phyloP scores from a whole-genome alignment of 768 basidiomycete genomes.

The Exsudoporus frostii region DNA sequence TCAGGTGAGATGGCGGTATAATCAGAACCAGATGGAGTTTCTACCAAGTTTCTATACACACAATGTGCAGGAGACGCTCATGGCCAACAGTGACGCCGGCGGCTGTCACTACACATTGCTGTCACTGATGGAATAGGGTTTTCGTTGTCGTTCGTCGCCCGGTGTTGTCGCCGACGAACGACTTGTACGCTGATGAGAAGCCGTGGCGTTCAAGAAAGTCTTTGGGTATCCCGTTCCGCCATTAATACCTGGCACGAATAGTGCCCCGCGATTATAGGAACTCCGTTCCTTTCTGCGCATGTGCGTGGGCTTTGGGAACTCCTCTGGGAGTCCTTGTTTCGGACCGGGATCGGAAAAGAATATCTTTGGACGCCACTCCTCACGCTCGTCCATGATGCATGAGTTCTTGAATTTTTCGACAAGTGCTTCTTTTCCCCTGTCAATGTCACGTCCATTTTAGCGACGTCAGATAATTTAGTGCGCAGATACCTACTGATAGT shows the following conservation, averaged over 20 bases:
- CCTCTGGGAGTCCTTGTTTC: conserved; percentile 70
- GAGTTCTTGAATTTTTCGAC: conserved; percentile 93
- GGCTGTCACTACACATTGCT: conserved; percentile 5
- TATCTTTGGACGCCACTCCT: conserved; percentile 81
- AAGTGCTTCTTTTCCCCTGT: conserved; percentile 83
- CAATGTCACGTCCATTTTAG: conserved; percentile 1
- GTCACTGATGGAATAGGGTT: conserved; percentile 9
- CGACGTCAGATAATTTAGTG: conserved; percentile 1
- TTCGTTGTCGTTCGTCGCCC: conserved; percentile 27
- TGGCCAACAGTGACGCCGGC: background rate
- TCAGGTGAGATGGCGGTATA: conserved; percentile 6
- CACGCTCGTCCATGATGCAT: conserved; percentile 83
- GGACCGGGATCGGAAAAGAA: conserved; percentile 72
- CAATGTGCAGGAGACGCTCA: background rate
- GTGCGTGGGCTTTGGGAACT: conserved; percentile 81
- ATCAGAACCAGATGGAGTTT: conserved; percentile 1
- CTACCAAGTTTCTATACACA: too few relatives aligned
- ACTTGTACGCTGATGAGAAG: conserved; percentile 15
- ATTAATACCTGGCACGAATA: conserved; percentile 53
- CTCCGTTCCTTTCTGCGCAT: conserved; percentile 80
- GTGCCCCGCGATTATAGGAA: conserved; percentile 68
- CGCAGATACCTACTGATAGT: conserved; percentile 70
- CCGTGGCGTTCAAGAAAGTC: conserved; percentile 26
- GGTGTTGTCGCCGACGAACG: conserved; percentile 15
- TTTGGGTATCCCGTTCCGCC: conserved; percentile 25